phyloP scores from a whole-genome alignment of 345 rosid genomes.

The Anastatica hierochuntica region DNA sequence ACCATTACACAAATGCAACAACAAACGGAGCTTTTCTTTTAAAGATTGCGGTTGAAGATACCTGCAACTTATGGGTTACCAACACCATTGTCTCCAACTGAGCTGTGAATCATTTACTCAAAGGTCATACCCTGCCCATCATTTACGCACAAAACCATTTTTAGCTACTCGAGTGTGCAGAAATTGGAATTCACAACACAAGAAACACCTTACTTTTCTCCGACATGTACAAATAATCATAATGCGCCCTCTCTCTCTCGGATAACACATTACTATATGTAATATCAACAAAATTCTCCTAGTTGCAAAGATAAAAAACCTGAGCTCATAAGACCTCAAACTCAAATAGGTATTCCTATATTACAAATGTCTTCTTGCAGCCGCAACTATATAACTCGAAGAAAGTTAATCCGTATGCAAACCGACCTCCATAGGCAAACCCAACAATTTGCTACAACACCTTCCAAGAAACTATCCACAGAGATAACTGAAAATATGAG shows the following conservation, averaged over 20 bases:
- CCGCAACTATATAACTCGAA: neutral
- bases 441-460: neutral
- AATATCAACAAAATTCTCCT: neutral
- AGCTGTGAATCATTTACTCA: conserved; percentile 56
- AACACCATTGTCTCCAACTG: conserved; percentile 63
- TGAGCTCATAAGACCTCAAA: neutral
- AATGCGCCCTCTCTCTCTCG: neutral
- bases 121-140: conserved; percentile 29
- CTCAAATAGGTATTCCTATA: neutral
- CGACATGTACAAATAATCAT: neutral
- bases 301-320: neutral
- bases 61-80: conserved; percentile 89
- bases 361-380: neutral
- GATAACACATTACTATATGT: neutral
- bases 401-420: neutral
- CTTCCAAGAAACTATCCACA: neutral
- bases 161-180: neutral
- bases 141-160: conserved; percentile 5
- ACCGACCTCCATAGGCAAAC: neutral
- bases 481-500: too few species aligned
- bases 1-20: neutral
- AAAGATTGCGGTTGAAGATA: conserved; percentile 15
- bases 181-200: neutral
- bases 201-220: neutral
- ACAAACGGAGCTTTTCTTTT: neutral